These are phyloP conservation scores for Cyclotella distinguenda DNA, from an alignment of 108 stramenopile species.

Conservation along the genomic window DNA sequence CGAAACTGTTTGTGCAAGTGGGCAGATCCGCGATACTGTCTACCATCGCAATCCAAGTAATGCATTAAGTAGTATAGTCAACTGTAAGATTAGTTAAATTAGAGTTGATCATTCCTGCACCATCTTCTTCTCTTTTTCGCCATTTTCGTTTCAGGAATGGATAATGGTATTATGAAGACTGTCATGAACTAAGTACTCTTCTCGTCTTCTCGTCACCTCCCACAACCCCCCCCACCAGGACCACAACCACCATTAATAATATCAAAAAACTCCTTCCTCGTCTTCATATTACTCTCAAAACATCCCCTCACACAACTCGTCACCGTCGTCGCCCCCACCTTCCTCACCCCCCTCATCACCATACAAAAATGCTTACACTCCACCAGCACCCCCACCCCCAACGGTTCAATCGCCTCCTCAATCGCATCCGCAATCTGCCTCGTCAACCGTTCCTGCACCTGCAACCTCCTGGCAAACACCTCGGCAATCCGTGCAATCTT, in stretches of 20 bases:
- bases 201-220: no score
- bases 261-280: constrained; percentile 94
- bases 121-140: no score
- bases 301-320: constrained; percentile 91
- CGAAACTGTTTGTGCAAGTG: no score
- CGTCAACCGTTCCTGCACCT: constrained; percentile 99
- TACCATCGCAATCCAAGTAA: no score
- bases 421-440: constrained; percentile 96
- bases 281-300: constrained; percentile 88
- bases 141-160: no score
- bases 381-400: constrained; percentile 97
- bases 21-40: no score
- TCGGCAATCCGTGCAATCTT: constrained; percentile 96
- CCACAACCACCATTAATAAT: constrained; percentile 76
- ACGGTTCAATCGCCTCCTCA: constrained; percentile 85
- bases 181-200: no score
- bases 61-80: no score
- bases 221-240: no score
- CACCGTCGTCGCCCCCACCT: constrained; percentile 85
- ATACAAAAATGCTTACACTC: constrained; percentile 98
- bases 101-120: no score
- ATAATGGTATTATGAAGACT: no score
- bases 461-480: constrained; percentile 88
- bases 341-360: constrained; percentile 97
- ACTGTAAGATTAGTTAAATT: no score